phyloP scores from a whole-genome alignment of 768 basidiomycete species.

The Leucogyrophana mollusca region DNA sequence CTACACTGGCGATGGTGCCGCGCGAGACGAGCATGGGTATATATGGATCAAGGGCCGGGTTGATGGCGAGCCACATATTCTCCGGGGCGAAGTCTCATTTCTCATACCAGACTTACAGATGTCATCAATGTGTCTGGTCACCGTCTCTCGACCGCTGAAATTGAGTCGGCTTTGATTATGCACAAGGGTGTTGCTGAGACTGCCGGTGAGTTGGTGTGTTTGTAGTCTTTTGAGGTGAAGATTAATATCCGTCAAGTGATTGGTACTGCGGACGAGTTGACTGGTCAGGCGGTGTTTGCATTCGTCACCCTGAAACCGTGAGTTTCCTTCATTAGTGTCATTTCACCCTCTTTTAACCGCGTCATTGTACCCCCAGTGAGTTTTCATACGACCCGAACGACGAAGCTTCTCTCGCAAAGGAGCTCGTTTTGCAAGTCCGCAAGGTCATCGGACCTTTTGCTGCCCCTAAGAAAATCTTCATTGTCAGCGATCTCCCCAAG shows the following conservation, averaged over 20 bases:
- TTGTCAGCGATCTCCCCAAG: constrained; percentile 87
- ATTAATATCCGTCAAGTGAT: constrained; percentile 48
- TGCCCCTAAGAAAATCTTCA: constrained; percentile 88
- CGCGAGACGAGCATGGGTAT: constrained; percentile 92
- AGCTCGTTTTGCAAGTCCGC: constrained; percentile 91
- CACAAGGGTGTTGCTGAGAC: constrained; percentile 97
- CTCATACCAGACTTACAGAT: constrained; percentile 43
- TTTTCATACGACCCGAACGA: constrained; percentile 73
- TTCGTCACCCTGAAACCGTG: constrained; percentile 95
- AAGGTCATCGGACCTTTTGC: constrained; percentile 99
- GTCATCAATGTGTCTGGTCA: constrained; percentile 99
- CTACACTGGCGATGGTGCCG: constrained; percentile 98
- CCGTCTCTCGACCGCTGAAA: constrained; percentile 95
- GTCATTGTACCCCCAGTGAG: constrained; percentile 45
- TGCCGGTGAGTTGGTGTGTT: constrained; percentile 63
- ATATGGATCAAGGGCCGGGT: constrained; percentile 99
- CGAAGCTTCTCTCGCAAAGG: constrained; percentile 74
- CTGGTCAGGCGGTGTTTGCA: constrained; percentile 91
- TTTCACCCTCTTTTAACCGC: background rate
- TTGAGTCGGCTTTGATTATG: constrained; percentile 93
- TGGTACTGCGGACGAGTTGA: constrained; percentile 82
- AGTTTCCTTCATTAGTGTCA: constrained; percentile 34
- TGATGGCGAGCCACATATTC: constrained; percentile 57
- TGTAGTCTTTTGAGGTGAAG: too few species aligned
- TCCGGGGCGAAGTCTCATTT: constrained; percentile 2